Evolutionary conservation across 805 yeast species (phyloP).

Genomic region (Yarrowia sp.): DNA sequence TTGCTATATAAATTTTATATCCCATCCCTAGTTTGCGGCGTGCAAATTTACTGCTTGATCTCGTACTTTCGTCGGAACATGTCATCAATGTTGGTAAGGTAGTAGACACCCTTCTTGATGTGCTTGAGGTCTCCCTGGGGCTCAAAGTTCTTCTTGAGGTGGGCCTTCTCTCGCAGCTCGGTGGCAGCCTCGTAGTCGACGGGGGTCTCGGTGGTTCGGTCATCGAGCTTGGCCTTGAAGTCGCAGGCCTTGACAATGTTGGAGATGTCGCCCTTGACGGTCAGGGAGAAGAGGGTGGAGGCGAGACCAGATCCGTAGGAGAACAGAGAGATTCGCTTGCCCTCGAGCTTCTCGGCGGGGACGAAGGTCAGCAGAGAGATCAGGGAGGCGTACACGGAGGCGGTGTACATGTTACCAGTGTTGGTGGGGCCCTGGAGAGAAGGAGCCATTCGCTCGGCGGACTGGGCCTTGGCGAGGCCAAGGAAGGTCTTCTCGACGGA

Average conservation of each 20-base stretch:
- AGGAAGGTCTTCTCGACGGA: conserved; percentile 81
- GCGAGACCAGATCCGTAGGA: conserved; percentile 99
- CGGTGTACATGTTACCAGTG: conserved; percentile 98
- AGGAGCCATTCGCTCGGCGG: conserved; percentile 70
- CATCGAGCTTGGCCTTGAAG: conserved; percentile 62
- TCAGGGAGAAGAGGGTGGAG: conserved; percentile 76
- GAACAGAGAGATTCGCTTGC: conserved; percentile 85
- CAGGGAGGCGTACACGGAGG: conserved; percentile 83
- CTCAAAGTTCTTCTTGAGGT: conserved; percentile 70
- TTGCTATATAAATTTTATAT: conserved; percentile 11
- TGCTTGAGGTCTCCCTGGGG: conserved; percentile 79
- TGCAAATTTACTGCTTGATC: conserved; percentile 51
- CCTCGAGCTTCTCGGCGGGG: conserved; percentile 69
- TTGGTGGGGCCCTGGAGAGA: conserved; percentile 87
- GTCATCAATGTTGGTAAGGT: conserved; percentile 80
- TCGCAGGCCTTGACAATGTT: conserved; percentile 62
- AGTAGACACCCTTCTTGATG: conserved; percentile 74
- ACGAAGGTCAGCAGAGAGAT: conserved; percentile 76
- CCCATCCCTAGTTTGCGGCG: neutral
- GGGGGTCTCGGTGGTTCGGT: conserved; percentile 69
- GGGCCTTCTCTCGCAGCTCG: conserved; percentile 83
- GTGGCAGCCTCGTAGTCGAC: conserved; percentile 78
- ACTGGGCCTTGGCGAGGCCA: conserved; percentile 65
- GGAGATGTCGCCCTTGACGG: conserved; percentile 77
- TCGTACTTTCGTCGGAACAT: conserved; percentile 82